phyloP scores from a whole-genome alignment of 2,329 filamentous ascomycete genomes.

The Aspergillus bombycis region DNA sequence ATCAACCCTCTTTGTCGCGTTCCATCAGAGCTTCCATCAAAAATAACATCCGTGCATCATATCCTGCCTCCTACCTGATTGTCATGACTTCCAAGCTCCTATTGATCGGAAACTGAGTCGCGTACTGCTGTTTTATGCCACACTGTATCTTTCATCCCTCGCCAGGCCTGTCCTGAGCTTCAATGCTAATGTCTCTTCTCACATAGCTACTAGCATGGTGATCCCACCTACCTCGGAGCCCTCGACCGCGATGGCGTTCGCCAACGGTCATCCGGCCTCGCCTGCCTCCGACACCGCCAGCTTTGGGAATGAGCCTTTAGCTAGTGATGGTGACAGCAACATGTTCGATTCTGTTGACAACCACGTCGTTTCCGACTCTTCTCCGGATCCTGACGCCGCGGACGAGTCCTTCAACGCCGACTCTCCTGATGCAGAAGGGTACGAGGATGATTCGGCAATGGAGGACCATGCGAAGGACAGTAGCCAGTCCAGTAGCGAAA shows the following conservation, averaged over 20 bases:
- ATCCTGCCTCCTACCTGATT: conserved; percentile 33
- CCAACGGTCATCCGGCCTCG: conserved; percentile 38
- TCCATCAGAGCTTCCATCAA: conserved; percentile 45
- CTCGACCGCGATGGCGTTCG: conserved; percentile 35
- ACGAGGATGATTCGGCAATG: conserved; percentile 74
- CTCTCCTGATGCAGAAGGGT: conserved; percentile 45
- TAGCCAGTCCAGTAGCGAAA: conserved; percentile 59
- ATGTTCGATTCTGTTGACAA: conserved; percentile 71
- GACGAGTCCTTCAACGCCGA: conserved; percentile 45
- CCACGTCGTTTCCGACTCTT: conserved; percentile 54
- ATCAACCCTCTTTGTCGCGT: conserved; percentile 31
- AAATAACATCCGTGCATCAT: conserved; percentile 40
- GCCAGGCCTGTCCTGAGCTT: conserved; percentile 29
- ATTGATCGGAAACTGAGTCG: conserved; percentile 35
- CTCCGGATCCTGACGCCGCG: conserved; percentile 43
- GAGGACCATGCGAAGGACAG: conserved; percentile 59
- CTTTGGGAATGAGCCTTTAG: conserved; percentile 43
- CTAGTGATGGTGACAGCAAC: conserved; percentile 71
- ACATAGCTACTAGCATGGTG: conserved; percentile 50
- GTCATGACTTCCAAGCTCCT: conserved; percentile 27
- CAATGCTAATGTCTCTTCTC: conserved; percentile 46
- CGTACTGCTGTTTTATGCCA: conserved; percentile 33
- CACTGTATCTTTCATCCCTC: conserved; percentile 24
- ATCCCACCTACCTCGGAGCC: conserved; percentile 45
- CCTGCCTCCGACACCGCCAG: conserved; percentile 29